Conservation (phyloP, 2,329 filamentous ascomycete species). For the Colletotrichum higginsianum region DNA sequence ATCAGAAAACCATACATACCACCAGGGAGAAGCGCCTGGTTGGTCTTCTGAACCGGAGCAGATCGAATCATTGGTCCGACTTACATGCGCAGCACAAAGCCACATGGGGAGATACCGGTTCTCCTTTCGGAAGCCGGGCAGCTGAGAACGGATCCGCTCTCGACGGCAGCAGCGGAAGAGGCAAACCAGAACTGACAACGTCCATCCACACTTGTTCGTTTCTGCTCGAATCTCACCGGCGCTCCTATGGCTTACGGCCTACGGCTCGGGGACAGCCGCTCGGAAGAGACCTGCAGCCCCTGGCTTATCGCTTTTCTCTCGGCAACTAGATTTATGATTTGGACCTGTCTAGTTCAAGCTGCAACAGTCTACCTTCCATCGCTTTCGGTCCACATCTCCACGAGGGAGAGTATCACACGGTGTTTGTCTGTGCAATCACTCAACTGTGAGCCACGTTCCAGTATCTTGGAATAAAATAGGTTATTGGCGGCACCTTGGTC, state of each 20-base stretch:
- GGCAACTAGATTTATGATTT: no score
- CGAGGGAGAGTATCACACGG: not conserved
- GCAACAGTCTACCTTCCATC: not conserved
- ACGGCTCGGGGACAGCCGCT: not conserved
- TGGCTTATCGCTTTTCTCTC: not conserved
- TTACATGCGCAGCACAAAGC: not conserved
- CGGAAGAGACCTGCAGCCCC: not conserved
- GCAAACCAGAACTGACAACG: not conserved
- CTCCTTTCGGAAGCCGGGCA: not conserved
- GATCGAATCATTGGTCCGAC: not conserved
- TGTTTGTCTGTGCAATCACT: not conserved
- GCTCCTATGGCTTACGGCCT: not conserved
- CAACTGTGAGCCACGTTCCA: slow-evolving; percentile 4
- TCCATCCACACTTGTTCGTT: not conserved
- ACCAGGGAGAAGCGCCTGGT: not conserved
- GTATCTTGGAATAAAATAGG: slow-evolving; percentile 2
- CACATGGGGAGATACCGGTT: not conserved
- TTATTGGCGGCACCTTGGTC: not conserved
- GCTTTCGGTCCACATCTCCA: not conserved
- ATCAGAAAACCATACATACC: not conserved
- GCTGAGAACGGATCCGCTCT: not conserved
- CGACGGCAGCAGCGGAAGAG: not conserved
- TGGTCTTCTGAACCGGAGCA: not conserved
- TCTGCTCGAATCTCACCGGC: no score
- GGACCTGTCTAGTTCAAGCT: not conserved